Conservation (phyloP, 176 grass and related monocot species). For the Zea luxurians region DNA sequence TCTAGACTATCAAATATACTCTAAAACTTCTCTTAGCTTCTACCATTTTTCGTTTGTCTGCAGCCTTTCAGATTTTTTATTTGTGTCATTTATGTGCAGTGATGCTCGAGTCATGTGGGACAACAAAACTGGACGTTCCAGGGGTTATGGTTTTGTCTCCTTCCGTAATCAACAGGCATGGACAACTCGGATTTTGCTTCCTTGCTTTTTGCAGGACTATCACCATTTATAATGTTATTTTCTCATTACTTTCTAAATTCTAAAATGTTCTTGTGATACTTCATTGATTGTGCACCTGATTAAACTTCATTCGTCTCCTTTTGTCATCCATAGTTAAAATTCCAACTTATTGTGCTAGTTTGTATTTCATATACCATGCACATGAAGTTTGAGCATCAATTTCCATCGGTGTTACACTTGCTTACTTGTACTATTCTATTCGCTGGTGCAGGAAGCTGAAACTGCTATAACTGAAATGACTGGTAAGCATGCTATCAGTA, state of each 20-base stretch:
- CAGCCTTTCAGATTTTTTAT: conserved; percentile 37
- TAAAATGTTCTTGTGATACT: neutral
- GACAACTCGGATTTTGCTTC: neutral
- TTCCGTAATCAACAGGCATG: conserved; percentile 80
- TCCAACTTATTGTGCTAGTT: neutral
- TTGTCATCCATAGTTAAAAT: neutral
- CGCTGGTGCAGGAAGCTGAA: conserved; percentile 70
- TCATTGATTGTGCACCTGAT: neutral
- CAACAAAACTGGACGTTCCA: conserved; percentile 84
- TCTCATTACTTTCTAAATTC: neutral
- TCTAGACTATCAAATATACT: too few relatives aligned
- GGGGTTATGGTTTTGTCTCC: conserved; percentile 91
- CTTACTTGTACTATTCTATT: conserved; percentile 23
- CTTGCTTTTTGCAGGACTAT: conserved; percentile 33
- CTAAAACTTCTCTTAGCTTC: conserved; percentile 9
- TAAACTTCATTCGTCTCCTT: neutral
- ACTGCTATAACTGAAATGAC: conserved; percentile 83
- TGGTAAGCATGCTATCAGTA: conserved; percentile 41
- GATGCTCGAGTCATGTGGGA: conserved; percentile 93
- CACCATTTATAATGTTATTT: neutral
- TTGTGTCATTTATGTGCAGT: conserved; percentile 48
- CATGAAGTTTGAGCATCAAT: conserved; percentile 24
- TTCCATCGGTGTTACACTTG: neutral
- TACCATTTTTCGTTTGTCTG: neutral
- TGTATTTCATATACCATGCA: conserved; percentile 2